A percentile compares a stretch with the other conserved stretches of the same genome.
These are phyloP conservation scores for Aquilaria malaccensis DNA, from an alignment of 345 rosid genomes.

Conservation along the genomic window DNA sequence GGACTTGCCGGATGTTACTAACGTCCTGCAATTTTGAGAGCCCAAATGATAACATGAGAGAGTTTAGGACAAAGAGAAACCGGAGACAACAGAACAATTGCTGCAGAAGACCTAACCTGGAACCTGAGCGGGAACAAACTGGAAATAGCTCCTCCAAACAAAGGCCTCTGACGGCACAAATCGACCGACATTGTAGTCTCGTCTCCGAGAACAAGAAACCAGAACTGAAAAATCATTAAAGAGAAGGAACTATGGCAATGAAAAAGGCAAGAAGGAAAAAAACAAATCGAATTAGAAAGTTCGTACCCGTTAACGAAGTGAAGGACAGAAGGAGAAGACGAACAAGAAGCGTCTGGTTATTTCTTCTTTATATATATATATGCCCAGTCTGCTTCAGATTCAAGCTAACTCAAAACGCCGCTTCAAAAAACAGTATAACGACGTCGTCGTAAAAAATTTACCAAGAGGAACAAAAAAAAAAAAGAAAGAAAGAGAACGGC, in stretches of 20 bases:
- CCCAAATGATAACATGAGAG: neutral
- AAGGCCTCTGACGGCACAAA: conserved; percentile 24
- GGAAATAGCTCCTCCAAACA: conserved; percentile 65
- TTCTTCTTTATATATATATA: neutral
- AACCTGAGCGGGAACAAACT: conserved; percentile 46
- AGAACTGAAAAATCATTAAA: neutral
- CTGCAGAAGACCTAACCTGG: conserved; percentile 24
- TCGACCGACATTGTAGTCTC: conserved; percentile 32
- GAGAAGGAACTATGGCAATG: neutral
- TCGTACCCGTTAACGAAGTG: no score
- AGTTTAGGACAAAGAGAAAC: neutral
- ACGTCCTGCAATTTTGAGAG: conserved; percentile 37
- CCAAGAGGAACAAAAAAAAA: no score
- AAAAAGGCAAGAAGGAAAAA: neutral
- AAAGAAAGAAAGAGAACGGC: no score
- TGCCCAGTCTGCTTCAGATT: no score
- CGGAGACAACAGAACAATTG: neutral
- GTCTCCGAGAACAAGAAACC: neutral
- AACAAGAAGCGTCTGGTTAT: neutral
- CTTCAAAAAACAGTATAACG: no score
- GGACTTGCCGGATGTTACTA: conserved; percentile 63
- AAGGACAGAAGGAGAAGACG: neutral
- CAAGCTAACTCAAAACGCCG: no score
- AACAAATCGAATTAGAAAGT: neutral
- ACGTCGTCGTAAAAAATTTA: no score